These are phyloP conservation scores for Trichomonas tenax DNA, from an alignment of 208 protist genomes.

Conservation along the genomic window DNA sequence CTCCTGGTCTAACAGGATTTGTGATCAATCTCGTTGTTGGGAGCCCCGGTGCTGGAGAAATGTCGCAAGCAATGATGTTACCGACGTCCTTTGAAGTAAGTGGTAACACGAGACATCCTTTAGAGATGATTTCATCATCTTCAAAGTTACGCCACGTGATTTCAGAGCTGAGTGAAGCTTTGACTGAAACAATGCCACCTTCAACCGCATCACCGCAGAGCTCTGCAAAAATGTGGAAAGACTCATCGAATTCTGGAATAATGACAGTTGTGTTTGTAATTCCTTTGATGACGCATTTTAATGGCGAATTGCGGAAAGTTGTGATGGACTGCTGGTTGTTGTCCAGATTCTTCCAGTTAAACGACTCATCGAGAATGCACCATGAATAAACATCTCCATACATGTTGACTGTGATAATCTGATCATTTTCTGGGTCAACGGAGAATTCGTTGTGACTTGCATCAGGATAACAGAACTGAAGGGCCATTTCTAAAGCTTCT, in stretches of 20 bases:
- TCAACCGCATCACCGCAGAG: neutral
- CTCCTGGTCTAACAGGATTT: neutral
- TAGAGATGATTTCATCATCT: neutral
- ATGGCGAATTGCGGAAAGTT: neutral
- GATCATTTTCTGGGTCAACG: neutral
- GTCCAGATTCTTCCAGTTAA: neutral
- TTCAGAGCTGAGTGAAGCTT: neutral
- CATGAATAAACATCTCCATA: neutral
- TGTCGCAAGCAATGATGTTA: neutral
- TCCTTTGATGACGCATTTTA: neutral
- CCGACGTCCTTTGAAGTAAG: neutral
- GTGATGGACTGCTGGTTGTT: neutral
- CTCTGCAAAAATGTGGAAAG: neutral
- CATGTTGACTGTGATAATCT: neutral
- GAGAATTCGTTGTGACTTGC: neutral
- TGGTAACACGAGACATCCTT: neutral
- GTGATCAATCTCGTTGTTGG: neutral
- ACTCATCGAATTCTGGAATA: conserved; percentile 10
- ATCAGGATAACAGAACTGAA: neutral
- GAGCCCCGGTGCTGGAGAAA: neutral
- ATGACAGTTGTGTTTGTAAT: neutral
- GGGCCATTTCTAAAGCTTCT: neutral
- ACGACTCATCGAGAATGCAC: neutral
- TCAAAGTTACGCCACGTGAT: neutral
- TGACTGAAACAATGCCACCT: neutral